These are phyloP conservation scores for Globisporangium recalcitrans DNA, from an alignment of 352 stramenopile species.

Conservation along the genomic window DNA sequence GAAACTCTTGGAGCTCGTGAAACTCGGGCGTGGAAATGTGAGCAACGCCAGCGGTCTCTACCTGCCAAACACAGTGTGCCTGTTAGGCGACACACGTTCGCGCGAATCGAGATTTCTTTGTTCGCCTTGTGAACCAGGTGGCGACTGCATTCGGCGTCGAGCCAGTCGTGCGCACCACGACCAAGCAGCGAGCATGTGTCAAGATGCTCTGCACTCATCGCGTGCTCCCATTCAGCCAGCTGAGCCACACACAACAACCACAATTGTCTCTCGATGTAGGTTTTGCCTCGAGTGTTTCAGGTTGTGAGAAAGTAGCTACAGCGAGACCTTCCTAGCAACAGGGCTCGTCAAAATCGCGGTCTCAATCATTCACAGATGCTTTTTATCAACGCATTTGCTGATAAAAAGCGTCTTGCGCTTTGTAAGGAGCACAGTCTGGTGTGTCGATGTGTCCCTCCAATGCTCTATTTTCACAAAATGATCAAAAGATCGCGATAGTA, in stretches of 20 bases:
- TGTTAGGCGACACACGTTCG: background rate
- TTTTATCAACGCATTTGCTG: background rate
- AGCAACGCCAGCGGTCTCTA: background rate
- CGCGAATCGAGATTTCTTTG: background rate
- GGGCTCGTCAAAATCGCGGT: background rate
- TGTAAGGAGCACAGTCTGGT: background rate
- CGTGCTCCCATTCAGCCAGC: too few species aligned
- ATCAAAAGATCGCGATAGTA: background rate
- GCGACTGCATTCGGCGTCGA: background rate
- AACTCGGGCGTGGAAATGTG: background rate
- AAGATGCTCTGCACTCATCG: background rate
- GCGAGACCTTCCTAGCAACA: background rate
- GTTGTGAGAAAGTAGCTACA: background rate
- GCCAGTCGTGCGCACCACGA: background rate
- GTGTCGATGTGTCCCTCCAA: conserved; percentile 2
- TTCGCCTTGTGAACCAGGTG: background rate
- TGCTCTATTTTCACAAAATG: background rate
- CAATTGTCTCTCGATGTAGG: background rate
- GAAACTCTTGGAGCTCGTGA: background rate
- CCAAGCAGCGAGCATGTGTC: background rate
- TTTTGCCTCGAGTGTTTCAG: background rate
- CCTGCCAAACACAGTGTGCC: background rate
- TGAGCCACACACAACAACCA: background rate
- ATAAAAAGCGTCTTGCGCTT: background rate
- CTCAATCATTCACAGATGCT: too few species aligned